phyloP scores from a whole-genome alignment of 2,329 filamentous ascomycete species.

The Fusarium ambrosium region DNA sequence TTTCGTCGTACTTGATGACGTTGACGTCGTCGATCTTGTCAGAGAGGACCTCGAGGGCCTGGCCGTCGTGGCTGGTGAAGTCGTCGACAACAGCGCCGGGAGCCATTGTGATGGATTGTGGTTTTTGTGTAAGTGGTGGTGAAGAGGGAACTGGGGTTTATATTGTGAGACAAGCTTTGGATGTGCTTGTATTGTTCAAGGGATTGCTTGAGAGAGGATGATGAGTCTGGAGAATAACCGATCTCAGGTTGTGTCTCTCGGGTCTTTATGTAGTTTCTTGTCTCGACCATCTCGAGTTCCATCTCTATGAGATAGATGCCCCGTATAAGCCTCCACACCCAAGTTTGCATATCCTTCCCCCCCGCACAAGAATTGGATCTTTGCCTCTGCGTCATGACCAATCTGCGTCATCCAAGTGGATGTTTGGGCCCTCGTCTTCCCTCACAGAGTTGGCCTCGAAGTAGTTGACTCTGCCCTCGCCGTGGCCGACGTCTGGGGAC shows the following conservation, averaged over 20 bases:
- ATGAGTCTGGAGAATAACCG: conserved; percentile 26
- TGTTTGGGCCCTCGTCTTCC: conserved; percentile 34
- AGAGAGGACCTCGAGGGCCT: conserved; percentile 63
- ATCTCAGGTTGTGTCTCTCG: conserved; percentile 4
- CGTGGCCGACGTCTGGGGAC: conserved; percentile 39
- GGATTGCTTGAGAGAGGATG: conserved; percentile 16
- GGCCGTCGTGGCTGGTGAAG: conserved; percentile 41
- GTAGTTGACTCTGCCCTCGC: conserved; percentile 28
- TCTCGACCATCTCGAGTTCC: conserved; percentile 7
- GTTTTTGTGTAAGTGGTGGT: conserved; percentile 25
- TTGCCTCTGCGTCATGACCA: conserved; percentile 32
- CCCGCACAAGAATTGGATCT: conserved; percentile 32
- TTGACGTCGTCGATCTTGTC: conserved; percentile 67
- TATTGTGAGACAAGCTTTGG: background rate
- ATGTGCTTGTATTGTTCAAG: background rate
- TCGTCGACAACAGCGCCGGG: conserved; percentile 44
- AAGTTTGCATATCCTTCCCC: conserved; percentile 33
- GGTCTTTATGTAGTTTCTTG: conserved; percentile 35
- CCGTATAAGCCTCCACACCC: conserved; percentile 9
- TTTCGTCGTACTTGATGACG: conserved; percentile 62
- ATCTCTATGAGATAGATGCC: conserved; percentile 11
- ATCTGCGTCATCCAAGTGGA: conserved; percentile 39
- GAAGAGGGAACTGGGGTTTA: background rate
- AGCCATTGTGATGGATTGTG: conserved; percentile 42
- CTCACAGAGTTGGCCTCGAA: conserved; percentile 31